These are phyloP conservation scores for Heterobasidion annosum DNA, from an alignment of 1,284 basidiomycete species.

Conservation along the genomic window DNA sequence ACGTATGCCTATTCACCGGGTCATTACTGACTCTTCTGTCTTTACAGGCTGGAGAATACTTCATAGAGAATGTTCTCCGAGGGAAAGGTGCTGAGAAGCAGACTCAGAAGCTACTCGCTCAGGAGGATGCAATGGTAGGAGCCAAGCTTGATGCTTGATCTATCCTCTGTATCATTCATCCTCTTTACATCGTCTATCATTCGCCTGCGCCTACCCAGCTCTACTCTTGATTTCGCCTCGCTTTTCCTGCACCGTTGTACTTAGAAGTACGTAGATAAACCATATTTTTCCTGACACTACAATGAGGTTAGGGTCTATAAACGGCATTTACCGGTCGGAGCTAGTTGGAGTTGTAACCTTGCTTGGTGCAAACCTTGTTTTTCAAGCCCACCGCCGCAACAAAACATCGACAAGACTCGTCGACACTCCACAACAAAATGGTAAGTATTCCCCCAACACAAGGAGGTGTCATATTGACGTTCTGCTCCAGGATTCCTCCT, in stretches of 20 bases:
- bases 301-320: not conserved
- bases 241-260: too few species aligned
- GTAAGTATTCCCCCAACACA: constrained; percentile 2
- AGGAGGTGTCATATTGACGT: not conserved
- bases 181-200: too few species aligned
- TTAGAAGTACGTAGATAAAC: too few species aligned
- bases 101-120: constrained; percentile 23
- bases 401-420: constrained; percentile 9
- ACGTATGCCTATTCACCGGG: not conserved
- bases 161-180: too few species aligned
- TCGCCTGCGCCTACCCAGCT: too few species aligned
- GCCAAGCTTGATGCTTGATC: not conserved
- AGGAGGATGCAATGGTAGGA: constrained; percentile 9
- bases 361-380: constrained; percentile 8
- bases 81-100: constrained; percentile 43
- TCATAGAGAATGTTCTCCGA: constrained; percentile 82
- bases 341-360: too few species aligned
- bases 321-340: not conserved
- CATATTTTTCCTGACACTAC: not conserved
- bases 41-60: constrained; percentile 80
- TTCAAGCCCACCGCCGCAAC: constrained; percentile 7
- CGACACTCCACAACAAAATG: constrained; percentile 13
- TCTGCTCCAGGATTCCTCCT: constrained; percentile 47
- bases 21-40: not conserved
- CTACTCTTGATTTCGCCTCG: not conserved